Conservation (phyloP, 2,329 filamentous ascomycete genomes). For the Fusarium sp. region DNA sequence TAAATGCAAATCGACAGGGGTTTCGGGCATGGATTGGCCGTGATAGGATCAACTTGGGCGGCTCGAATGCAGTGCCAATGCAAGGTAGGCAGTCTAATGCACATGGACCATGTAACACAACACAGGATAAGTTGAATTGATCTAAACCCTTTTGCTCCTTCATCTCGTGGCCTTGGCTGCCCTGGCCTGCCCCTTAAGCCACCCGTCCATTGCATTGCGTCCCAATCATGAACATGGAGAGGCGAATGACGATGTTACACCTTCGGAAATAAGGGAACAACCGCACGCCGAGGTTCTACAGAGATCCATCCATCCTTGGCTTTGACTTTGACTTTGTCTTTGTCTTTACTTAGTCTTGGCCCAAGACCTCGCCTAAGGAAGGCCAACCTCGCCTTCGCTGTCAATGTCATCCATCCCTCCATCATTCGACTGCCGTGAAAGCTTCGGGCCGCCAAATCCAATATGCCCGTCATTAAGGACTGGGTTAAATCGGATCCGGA, state of each 20-base stretch:
- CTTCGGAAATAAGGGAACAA: slow-evolving; percentile 35
- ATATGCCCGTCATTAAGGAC: slow-evolving; percentile 28
- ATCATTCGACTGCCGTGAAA: slow-evolving; percentile 34
- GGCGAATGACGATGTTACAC: slow-evolving; percentile 10
- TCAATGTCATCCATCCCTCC: slow-evolving; percentile 3
- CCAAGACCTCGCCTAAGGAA: background rate
- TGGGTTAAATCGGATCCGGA: slow-evolving; percentile 12
- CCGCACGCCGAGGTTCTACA: slow-evolving; percentile 18
- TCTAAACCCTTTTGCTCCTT: slow-evolving; percentile 5
- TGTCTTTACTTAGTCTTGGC: background rate
- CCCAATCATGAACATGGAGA: background rate
- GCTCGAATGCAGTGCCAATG: slow-evolving; percentile 14
- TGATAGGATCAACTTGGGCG: slow-evolving; percentile 23
- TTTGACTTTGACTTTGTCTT: background rate
- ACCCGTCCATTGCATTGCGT: background rate
- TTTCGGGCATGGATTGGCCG: background rate
- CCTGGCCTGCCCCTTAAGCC: slow-evolving; percentile 16
- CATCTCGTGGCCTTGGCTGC: slow-evolving; percentile 25
- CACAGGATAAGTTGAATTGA: background rate
- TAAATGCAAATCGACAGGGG: slow-evolving; percentile 35
- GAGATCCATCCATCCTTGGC: slow-evolving; percentile 28
- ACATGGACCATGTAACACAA: slow-evolving; percentile 11
- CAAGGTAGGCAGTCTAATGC: background rate
- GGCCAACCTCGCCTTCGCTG: background rate
- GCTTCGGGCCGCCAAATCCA: slow-evolving; percentile 38